phyloP scores from a whole-genome alignment of 2,329 filamentous ascomycete genomes.

The Eutypa lata region DNA sequence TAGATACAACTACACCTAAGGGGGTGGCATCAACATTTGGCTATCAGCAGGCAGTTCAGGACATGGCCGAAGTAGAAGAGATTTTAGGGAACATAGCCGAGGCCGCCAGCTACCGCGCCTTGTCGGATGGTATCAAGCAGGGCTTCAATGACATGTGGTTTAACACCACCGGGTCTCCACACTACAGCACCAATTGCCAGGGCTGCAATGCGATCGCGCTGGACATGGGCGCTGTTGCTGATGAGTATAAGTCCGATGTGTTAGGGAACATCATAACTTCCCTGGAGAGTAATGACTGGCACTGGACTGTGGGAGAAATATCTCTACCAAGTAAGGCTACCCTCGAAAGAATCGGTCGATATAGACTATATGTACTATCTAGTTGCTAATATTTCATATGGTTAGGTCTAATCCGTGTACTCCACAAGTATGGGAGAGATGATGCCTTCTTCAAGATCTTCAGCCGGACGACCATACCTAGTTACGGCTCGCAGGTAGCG shows the following conservation, averaged over 20 bases:
- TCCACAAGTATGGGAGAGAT: not conserved
- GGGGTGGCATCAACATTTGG: slow-evolving; percentile 7
- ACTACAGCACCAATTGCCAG: slow-evolving; percentile 6
- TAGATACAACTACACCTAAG: slow-evolving; percentile 5
- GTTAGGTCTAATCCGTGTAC: slow-evolving; percentile 1
- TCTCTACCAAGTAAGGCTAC: slow-evolving; percentile 3
- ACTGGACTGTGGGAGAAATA: slow-evolving; percentile 7
- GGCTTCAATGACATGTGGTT: slow-evolving; percentile 8
- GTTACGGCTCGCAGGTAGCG: slow-evolving; percentile 4
- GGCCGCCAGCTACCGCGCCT: slow-evolving; percentile 1
- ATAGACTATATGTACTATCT: not conserved
- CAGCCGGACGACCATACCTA: slow-evolving; percentile 1
- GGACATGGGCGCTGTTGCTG: slow-evolving; percentile 2
- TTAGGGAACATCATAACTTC: not conserved
- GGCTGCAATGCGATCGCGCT: slow-evolving; percentile 9
- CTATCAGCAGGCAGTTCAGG: slow-evolving; percentile 4
- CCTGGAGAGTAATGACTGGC: slow-evolving; percentile 1
- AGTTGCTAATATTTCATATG: not conserved
- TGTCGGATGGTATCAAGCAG: not conserved
- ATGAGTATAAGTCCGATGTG: not conserved
- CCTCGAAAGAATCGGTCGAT: not conserved
- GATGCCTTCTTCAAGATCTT: slow-evolving; percentile 9
- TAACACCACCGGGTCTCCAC: not conserved
- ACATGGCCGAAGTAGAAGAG: slow-evolving; percentile 8
- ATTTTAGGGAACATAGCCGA: slow-evolving; percentile 3